Evolutionary conservation across 768 basidiomycete genomes (phyloP).

Genomic region (Collybia nuda): DNA sequence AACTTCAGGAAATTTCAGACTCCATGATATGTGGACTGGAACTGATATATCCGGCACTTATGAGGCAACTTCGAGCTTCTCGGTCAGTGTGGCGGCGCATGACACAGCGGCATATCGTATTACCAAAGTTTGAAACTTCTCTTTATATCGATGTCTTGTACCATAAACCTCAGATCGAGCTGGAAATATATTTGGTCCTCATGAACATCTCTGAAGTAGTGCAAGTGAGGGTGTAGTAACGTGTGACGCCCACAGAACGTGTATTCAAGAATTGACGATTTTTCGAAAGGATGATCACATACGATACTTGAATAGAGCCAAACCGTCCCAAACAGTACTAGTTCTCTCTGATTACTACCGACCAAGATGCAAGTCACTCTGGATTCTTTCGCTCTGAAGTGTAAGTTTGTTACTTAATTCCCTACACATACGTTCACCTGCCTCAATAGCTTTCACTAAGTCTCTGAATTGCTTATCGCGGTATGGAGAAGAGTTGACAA

Average conservation of each 20-base stretch:
- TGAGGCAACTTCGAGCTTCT: constrained; percentile 31
- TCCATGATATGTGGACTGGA: constrained; percentile 59
- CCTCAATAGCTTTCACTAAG: constrained; percentile 63
- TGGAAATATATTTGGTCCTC: no score
- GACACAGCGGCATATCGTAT: constrained; percentile 54
- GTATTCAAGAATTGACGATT: no score
- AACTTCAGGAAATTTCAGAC: constrained; percentile 31
- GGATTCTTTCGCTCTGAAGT: constrained; percentile 54
- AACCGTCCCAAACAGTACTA: no score
- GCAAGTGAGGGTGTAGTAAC: no score
- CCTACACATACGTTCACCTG: constrained; percentile 12
- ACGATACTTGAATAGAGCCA: no score
- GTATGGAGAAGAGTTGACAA: constrained; percentile 79
- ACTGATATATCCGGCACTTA: constrained; percentile 41
- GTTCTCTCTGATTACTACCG: no score
- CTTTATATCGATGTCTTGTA: no score
- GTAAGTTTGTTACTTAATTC: constrained; percentile 24
- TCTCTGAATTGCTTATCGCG: constrained; percentile 75
- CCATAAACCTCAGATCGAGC: no score
- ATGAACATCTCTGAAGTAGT: no score
- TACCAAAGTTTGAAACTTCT: constrained; percentile 14
- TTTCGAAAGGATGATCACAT: no score
- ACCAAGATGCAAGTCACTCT: constrained; percentile 65
- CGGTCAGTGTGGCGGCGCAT: constrained; percentile 43
- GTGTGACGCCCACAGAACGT: no score